Conservation (phyloP, 495 filamentous ascomycete species). For the Penicillium salamii region DNA sequence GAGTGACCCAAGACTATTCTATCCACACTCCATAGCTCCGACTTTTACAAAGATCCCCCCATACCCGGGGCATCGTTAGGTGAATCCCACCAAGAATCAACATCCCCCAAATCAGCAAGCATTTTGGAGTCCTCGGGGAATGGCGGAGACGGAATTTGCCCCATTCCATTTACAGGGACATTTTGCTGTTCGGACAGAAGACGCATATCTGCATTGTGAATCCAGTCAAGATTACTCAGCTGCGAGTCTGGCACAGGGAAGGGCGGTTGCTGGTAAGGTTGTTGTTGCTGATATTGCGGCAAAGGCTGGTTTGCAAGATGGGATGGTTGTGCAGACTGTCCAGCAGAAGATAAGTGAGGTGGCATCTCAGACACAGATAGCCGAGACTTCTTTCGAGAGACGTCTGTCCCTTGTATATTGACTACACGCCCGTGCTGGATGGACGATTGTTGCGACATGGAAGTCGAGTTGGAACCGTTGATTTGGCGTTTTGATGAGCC, state of each 20-base stretch:
- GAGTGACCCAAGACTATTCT: background rate
- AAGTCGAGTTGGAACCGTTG: conserved; percentile 21
- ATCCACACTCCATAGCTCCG: background rate
- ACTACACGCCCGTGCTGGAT: background rate
- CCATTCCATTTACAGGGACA: conserved; percentile 1
- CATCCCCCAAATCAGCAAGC: conserved; percentile 34
- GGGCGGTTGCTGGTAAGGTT: conserved; percentile 5
- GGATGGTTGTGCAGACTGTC: background rate
- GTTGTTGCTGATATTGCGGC: background rate
- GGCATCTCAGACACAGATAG: conserved; percentile 8
- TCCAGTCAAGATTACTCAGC: conserved; percentile 34
- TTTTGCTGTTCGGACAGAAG: conserved; percentile 28
- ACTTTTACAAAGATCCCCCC: background rate
- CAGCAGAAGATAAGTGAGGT: conserved; percentile 1
- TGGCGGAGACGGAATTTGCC: conserved; percentile 10
- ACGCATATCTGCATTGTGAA: conserved; percentile 29
- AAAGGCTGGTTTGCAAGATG: background rate
- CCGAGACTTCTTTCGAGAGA: conserved; percentile 32
- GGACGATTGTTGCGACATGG: conserved; percentile 4
- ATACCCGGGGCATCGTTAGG: background rate
- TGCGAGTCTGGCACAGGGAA: conserved; percentile 12
- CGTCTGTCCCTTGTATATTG: conserved; percentile 4
- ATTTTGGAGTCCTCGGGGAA: conserved; percentile 26
- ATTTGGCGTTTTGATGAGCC: conserved; percentile 37
- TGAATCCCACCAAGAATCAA: conserved; percentile 39